Evolutionary conservation across 352 stramenopile genomes (phyloP).

Genomic region (Phytophthora kernoviae): DNA sequence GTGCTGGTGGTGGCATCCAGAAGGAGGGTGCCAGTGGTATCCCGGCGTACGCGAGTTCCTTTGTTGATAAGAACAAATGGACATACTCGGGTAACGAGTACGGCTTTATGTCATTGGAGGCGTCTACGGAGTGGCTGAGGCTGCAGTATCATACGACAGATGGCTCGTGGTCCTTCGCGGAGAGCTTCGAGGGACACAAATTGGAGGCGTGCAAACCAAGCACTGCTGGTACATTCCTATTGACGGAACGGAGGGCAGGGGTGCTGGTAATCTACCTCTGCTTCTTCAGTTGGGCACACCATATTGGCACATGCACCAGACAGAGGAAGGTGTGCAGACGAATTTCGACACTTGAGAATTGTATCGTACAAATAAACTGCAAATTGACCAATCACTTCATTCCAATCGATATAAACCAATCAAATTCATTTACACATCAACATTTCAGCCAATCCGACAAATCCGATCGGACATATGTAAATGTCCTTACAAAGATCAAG

Average conservation of each 20-base stretch:
- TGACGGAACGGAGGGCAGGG: conserved; percentile 22
- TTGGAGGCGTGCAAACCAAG: neutral
- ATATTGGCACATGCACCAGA: too few species aligned
- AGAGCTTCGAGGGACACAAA: neutral
- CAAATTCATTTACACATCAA: too few species aligned
- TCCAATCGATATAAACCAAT: too few species aligned
- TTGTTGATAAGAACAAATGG: conserved; percentile 27
- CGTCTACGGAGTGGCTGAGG: conserved; percentile 51
- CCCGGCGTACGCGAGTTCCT: conserved; percentile 14
- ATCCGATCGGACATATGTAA: too few species aligned
- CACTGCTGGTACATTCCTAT: conserved; percentile 46
- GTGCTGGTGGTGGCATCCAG: neutral
- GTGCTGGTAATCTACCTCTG: too few species aligned
- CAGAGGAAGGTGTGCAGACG: too few species aligned
- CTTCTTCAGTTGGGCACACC: too few species aligned
- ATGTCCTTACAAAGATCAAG: neutral
- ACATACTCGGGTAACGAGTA: conserved; percentile 50
- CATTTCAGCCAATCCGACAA: too few species aligned
- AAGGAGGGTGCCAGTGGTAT: neutral
- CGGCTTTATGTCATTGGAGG: conserved; percentile 47
- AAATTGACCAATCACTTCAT: too few species aligned
- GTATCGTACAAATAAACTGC: neutral
- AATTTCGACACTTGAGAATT: conserved; percentile 9
- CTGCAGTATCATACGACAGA: conserved; percentile 31
- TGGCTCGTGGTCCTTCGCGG: neutral